Base-by-base conservation (phyloP, 2,329 filamentous ascomycete genomes). In the Epichloe gansuensis region DNA sequence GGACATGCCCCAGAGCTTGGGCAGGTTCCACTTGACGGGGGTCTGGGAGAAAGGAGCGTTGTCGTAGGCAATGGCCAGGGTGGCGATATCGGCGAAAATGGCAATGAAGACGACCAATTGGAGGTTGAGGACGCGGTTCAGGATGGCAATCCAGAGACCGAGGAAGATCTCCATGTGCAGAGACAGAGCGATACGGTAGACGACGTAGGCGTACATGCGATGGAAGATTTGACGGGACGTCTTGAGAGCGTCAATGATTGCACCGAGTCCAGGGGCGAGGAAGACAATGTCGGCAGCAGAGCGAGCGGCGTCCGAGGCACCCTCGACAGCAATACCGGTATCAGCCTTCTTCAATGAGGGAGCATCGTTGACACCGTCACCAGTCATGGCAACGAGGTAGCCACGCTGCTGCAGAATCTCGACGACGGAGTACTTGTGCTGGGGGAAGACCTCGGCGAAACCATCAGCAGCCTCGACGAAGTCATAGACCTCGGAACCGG, bases 381-480 rank as follows among this genome's bases (percentile, higher is more conserved):
- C 89, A 71, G 89, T 95, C 89, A 95, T 95, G 68, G 89, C 89
- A 72, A 94, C 89, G 41, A 95, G 81, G 72, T 94, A 90, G 59
- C 89, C 89, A 81, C 89, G 87, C 74, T 91, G 85, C 74, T 95
- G 89, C 49, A 95, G 80, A 64, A 94, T 94, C 72, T 94, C 88
- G 62, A 95, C 89, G 68, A 93, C 88, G 59, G 89, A 87, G 74
- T 90, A 94, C 77, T 95, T 95, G 80, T 95, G 89, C 73, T 95
- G 87, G 61, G 89, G 89, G 77, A 93, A 94, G 53, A 95, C 89
- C 68, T 95, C 89, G 59, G 89, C 89, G 71, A 95, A 95, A 73
- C 89, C 89, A 78, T 95, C 89, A 56, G 89, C 89, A 74, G 86
- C 88, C 76, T 95, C 89, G 53, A 95, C 89, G 74, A 95, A 95